Base-by-base conservation (phyloP, 345 rosid genomes). In the Arabidopsis arenosa region DNA sequence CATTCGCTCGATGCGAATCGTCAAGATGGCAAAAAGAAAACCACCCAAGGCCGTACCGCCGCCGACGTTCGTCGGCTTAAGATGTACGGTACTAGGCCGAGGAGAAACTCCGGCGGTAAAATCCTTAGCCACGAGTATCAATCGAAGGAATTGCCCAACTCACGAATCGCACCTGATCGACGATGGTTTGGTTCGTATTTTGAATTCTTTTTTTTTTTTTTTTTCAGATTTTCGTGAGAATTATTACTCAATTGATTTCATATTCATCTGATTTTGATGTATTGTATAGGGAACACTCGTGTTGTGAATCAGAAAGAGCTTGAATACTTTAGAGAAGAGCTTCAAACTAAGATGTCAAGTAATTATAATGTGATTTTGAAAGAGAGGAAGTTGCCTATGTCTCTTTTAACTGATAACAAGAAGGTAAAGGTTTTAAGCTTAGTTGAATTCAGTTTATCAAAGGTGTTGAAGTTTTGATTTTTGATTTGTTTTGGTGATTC, bases 1-100 rank as follows among this genome's bases (percentile, higher is more conserved):
- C 98, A 92, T 77, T 89, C 96, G 0, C 90, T 94, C n/a, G 98
- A 94, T 76, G 86, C 80, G 3, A 92, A 94, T 81, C 89, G 98
- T 0, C 73, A 72, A 14, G 85, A 84, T 76, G 87, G 86, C n/a
- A 85, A 83, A 75, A 73, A 79, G 70, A 79, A 73, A 66, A 73
- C 74, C 45, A 78, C 74, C 4, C 77, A 80, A 10, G 73, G 80
- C 8, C 93, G 90, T 40, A 79, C 81, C 73, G 84, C 97, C 60
- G 86, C 90, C 64, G 89, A 92, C 21, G 97, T 94, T 45, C 90
- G 91, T 59, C 97, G 96, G 33, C 96, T 94, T 66, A 83, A 90
- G 84, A 89, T 94, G 97, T 92, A 90, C 85, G 82, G 83, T 10
- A 63, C 79, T n/a, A 74, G 89, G 55, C 93, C 97, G 1, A 86